phyloP scores from a whole-genome alignment of 2,329 filamentous ascomycete genomes.

The Ceratocystis huliohia region DNA sequence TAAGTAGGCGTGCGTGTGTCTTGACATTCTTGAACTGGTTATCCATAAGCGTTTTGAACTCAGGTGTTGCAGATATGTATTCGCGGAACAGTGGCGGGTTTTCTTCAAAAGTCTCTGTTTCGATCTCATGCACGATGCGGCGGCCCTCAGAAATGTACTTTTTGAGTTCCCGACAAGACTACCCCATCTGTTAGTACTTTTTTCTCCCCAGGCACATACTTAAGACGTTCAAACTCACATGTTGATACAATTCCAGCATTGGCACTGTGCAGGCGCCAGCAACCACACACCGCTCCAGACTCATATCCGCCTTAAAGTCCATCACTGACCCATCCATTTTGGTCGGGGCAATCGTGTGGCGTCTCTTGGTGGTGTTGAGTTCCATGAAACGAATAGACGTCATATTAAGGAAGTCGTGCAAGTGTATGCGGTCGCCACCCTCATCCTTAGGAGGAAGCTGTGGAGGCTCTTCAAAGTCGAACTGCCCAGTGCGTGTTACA shows the following conservation, averaged over 20 bases:
- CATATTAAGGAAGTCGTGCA: conserved; percentile 89
- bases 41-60: conserved; percentile 79
- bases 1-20: conserved; percentile 74
- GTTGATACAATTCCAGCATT: conserved; percentile 82
- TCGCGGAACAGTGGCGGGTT: conserved; percentile 87
- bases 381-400: conserved; percentile 98
- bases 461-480: conserved; percentile 32
- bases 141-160: conserved; percentile 92
- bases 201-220: background rate
- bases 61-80: conserved; percentile 72
- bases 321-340: conserved; percentile 32
- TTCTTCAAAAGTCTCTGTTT: conserved; percentile 74
- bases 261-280: conserved; percentile 85
- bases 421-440: conserved; percentile 53
- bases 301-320: conserved; percentile 39
- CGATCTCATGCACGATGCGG: conserved; percentile 79
- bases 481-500: conserved; percentile 12
- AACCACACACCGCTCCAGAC: conserved; percentile 67
- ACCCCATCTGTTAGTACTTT: conserved; percentile 27
- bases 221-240: conserved; percentile 13
- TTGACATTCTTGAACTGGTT: conserved; percentile 97
- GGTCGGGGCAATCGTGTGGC: conserved; percentile 62
- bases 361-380: conserved; percentile 84
- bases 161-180: conserved; percentile 90
- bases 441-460: conserved; percentile 28